Percentiles rank a stretch among this genome's conserved stretches.
Conservation (phyloP, 345 rosid species). For the Ceriops zippeliana region DNA sequence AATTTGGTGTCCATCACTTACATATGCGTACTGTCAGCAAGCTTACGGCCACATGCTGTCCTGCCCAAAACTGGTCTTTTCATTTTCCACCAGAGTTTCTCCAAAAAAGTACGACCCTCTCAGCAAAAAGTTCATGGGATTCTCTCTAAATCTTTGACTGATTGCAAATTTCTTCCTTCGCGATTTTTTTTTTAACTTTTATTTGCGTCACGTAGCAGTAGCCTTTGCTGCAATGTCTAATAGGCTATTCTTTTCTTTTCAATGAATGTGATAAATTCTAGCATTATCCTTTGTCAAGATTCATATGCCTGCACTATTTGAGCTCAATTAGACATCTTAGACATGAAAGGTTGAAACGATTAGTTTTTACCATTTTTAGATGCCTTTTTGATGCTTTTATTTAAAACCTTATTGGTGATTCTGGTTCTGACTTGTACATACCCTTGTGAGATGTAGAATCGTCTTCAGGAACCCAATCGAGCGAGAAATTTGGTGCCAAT, state of each 20-base stretch:
- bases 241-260: too few species aligned
- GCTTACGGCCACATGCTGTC: constrained; percentile 12
- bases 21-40: constrained; percentile 2
- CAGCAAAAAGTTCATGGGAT: background rate
- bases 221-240: too few species aligned
- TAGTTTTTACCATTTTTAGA: background rate
- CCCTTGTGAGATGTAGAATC: constrained; percentile 9
- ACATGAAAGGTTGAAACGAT: too few species aligned
- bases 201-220: too few species aligned
- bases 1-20: background rate
- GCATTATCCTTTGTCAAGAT: too few species aligned
- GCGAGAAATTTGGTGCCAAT: constrained; percentile 11
- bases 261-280: too few species aligned
- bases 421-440: background rate
- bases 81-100: constrained; percentile 8
- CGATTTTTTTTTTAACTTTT: too few species aligned
- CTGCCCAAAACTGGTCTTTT: constrained; percentile 13
- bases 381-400: background rate
- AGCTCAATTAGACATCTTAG: too few species aligned
- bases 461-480: constrained; percentile 23
- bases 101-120: background rate
- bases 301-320: too few species aligned
- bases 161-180: too few species aligned
- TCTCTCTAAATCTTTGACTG: too few species aligned
- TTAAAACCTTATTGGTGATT: background rate